Percentiles rank a stretch among this genome's conserved stretches.
Conservation (phyloP, 2,329 filamentous ascomycete species). For the Aaosphaeria pasadenensis region DNA sequence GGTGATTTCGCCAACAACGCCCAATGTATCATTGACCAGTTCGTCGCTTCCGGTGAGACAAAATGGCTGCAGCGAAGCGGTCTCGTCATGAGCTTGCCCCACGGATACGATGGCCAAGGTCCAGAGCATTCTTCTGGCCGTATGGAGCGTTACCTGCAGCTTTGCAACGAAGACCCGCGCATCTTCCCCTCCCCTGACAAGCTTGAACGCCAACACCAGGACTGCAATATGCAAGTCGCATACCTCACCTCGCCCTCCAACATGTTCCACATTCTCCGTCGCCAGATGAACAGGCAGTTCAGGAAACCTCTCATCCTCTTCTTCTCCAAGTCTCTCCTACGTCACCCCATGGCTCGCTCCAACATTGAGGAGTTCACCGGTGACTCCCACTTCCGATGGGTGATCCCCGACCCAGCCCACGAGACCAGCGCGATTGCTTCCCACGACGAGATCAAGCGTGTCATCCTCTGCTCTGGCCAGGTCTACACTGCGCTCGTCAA, state of each 20-base stretch:
- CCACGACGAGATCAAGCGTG: conserved; percentile 85
- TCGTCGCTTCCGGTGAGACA: conserved; percentile 93
- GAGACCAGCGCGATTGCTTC: conserved; percentile 69
- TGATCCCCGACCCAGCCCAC: conserved; percentile 88
- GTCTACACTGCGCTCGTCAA: conserved; percentile 89
- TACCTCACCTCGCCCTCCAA: conserved; percentile 97
- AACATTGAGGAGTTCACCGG: conserved; percentile 86
- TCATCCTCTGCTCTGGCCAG: conserved; percentile 92
- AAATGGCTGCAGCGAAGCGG: conserved; percentile 99
- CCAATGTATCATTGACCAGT: conserved; percentile 98
- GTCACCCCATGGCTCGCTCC: conserved; percentile 89
- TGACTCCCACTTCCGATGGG: conserved; percentile 93
- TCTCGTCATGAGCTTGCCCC: conserved; percentile 91
- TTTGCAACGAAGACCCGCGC: conserved; percentile 95
- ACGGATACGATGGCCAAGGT: conserved; percentile 97
- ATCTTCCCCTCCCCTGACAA: conserved; percentile 86
- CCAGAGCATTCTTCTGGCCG: conserved; percentile 97
- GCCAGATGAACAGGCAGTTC: conserved; percentile 99
- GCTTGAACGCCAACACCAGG: conserved; percentile 94
- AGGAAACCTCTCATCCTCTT: conserved; percentile 96
- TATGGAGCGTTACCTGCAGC: conserved; percentile 94
- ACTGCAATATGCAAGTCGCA: conserved; percentile 98
- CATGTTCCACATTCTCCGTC: conserved; percentile 90
- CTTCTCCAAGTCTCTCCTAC: conserved; percentile 96
- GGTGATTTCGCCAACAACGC: conserved; percentile 99